phyloP scores from a whole-genome alignment of 1,284 basidiomycete species.

The Leccinum proliferum region DNA sequence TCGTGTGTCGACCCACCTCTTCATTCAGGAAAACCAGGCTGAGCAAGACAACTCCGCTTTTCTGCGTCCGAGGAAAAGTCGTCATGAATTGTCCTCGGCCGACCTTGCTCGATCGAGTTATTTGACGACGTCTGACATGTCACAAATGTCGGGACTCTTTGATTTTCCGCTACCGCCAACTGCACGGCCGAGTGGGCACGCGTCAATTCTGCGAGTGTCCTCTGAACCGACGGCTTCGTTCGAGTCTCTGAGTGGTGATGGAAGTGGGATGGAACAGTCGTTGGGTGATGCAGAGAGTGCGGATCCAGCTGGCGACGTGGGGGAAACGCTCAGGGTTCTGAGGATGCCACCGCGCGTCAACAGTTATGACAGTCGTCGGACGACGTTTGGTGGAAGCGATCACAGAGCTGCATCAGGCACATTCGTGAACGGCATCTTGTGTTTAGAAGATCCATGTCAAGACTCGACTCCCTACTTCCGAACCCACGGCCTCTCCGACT shows the following conservation, averaged over 20 bases:
- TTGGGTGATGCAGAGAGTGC: neutral
- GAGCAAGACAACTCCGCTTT: slow-evolving; percentile 9
- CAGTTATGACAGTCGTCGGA: slow-evolving; percentile 20
- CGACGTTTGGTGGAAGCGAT: slow-evolving; percentile 28
- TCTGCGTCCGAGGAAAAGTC: slow-evolving; percentile 10
- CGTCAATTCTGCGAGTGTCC: slow-evolving; percentile 42
- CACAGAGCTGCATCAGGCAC: slow-evolving; percentile 8
- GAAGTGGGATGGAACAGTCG: neutral
- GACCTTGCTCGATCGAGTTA: slow-evolving; percentile 57
- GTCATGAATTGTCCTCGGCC: slow-evolving; percentile 32
- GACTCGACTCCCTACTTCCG: neutral
- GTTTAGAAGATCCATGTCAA: neutral
- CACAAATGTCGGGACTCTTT: slow-evolving; percentile 66
- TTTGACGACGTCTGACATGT: slow-evolving; percentile 55
- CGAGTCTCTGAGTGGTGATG: neutral
- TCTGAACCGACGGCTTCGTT: slow-evolving; percentile 29
- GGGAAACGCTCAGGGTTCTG: slow-evolving; percentile 10
- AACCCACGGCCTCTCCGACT: neutral
- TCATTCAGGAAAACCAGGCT: slow-evolving; percentile 13
- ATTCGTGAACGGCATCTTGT: slow-evolving; percentile 4
- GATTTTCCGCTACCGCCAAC: slow-evolving; percentile 65
- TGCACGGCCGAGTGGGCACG: slow-evolving; percentile 23
- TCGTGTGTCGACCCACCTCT: slow-evolving; percentile 22
- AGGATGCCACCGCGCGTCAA: slow-evolving; percentile 4
- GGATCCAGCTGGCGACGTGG: slow-evolving; percentile 13